phyloP scores from a whole-genome alignment of 345 rosid species.

The Pistacia atlantica region DNA sequence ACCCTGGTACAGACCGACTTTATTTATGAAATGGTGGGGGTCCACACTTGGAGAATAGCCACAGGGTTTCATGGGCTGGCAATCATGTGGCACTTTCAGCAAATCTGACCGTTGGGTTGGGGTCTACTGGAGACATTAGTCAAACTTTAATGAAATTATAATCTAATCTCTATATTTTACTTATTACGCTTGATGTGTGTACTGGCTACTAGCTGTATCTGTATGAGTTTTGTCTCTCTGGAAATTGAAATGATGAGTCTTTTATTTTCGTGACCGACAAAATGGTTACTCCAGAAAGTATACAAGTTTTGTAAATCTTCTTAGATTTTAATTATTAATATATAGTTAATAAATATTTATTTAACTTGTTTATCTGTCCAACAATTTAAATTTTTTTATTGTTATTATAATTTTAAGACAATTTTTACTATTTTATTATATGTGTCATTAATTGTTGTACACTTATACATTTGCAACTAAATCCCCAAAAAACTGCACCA shows the following conservation, averaged over 20 bases:
- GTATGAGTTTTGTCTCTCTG: background rate
- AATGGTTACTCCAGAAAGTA: too few relatives aligned
- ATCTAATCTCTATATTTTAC: too few relatives aligned
- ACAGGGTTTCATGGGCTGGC: slow-evolving; percentile 21
- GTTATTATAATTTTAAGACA: background rate
- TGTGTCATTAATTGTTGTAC: too few relatives aligned
- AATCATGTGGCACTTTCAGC: slow-evolving; percentile 31
- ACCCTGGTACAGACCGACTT: too few relatives aligned
- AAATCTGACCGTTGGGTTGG: slow-evolving; percentile 18
- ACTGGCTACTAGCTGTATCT: slow-evolving; percentile 17
- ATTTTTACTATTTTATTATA: background rate
- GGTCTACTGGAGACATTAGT: background rate
- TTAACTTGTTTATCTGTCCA: too few relatives aligned
- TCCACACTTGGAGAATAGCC: slow-evolving; percentile 6
- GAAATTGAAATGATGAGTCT: background rate
- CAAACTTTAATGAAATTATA: background rate
- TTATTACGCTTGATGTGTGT: slow-evolving; percentile 12
- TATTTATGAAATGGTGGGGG: slow-evolving; percentile 8
- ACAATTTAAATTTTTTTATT: too few relatives aligned
- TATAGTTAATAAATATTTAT: too few relatives aligned
- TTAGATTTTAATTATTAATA: too few relatives aligned
- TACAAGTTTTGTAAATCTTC: too few relatives aligned
- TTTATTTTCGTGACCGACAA: too few relatives aligned
- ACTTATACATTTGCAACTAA: background rate
- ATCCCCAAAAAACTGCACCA: background rate